These are phyloP conservation scores for Obelidium mucronatum DNA, from an alignment of 192 early-diverging fungal genomes.

Conservation along the genomic window DNA sequence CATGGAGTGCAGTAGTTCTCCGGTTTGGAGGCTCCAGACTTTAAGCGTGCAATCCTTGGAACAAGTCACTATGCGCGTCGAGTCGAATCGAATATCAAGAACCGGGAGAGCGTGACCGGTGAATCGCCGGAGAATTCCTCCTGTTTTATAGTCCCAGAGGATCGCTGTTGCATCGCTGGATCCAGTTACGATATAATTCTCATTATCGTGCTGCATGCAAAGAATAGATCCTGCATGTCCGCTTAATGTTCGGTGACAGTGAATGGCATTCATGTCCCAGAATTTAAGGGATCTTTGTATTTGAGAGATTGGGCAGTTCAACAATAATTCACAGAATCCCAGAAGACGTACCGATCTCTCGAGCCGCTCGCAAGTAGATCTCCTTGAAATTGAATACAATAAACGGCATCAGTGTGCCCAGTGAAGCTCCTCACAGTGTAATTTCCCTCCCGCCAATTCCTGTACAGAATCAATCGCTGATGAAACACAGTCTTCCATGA, in stretches of 20 bases:
- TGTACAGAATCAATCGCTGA: slow-evolving; percentile 41
- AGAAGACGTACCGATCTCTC: slow-evolving; percentile 57
- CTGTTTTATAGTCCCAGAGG: slow-evolving; percentile 64
- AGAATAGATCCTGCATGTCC: slow-evolving; percentile 62
- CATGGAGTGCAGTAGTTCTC: slow-evolving; percentile 68
- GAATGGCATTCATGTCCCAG: slow-evolving; percentile 41
- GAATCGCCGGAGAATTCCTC: slow-evolving; percentile 55
- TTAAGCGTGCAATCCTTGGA: slow-evolving; percentile 93
- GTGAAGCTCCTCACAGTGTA: slow-evolving; percentile 36
- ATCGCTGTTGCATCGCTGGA: slow-evolving; percentile 58
- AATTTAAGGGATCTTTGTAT: too few relatives aligned
- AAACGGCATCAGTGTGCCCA: slow-evolving; percentile 63
- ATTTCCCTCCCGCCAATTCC: slow-evolving; percentile 55
- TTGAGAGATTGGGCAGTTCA: too few relatives aligned
- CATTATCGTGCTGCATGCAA: slow-evolving; percentile 62
- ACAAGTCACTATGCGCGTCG: slow-evolving; percentile 77
- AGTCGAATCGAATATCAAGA: slow-evolving; percentile 86
- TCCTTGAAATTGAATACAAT: slow-evolving; percentile 63
- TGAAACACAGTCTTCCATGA: slow-evolving; percentile 53
- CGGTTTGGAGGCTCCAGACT: slow-evolving; percentile 77
- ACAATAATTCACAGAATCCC: too few relatives aligned
- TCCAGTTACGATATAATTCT: slow-evolving; percentile 56
- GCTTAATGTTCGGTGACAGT: background rate
- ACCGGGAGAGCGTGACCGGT: slow-evolving; percentile 83
- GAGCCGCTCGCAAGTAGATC: slow-evolving; percentile 54